Percentiles rank a stretch among this genome's conserved stretches.
Conservation (phyloP, 768 basidiomycete genomes). For the Rossbeevera mucosa region DNA sequence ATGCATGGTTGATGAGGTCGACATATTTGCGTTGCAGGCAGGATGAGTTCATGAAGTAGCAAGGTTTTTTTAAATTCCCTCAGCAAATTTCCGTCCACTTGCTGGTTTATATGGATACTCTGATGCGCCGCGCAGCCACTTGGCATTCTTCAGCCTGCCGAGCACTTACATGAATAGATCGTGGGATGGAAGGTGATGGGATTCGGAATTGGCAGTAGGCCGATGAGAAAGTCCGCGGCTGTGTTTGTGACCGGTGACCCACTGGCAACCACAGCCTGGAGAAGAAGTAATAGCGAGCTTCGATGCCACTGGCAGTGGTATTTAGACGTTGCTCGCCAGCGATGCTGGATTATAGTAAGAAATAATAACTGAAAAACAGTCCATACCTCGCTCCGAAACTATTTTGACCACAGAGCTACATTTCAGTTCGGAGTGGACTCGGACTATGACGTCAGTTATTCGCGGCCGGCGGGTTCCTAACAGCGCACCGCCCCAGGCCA, state of each 20-base stretch:
- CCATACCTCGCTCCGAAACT: not conserved
- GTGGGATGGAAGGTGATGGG: not conserved
- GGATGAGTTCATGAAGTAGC: slow-evolving; percentile 1
- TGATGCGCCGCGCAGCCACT: not conserved
- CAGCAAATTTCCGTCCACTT: not conserved
- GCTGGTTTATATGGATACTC: not conserved
- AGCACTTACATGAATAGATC: not conserved
- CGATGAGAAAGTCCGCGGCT: not conserved
- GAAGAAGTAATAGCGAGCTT: too few relatives aligned
- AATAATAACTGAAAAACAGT: too few relatives aligned
- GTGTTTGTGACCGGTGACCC: not conserved
- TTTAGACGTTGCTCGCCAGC: too few relatives aligned
- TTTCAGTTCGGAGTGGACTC: too few relatives aligned
- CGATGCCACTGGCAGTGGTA: too few relatives aligned
- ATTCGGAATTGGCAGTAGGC: not conserved
- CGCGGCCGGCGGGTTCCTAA: too few relatives aligned
- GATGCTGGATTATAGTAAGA: too few relatives aligned
- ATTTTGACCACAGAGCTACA: not conserved
- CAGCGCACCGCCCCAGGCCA: too few relatives aligned
- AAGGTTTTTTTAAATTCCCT: not conserved
- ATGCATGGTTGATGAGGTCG: slow-evolving; percentile 28
- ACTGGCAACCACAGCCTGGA: too few relatives aligned
- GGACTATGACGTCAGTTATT: too few relatives aligned
- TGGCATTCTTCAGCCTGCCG: not conserved
- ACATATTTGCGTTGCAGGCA: slow-evolving; percentile 30